Base-by-base conservation (phyloP, 2,329 filamentous ascomycete species). In the Alternaria gansuensis region DNA sequence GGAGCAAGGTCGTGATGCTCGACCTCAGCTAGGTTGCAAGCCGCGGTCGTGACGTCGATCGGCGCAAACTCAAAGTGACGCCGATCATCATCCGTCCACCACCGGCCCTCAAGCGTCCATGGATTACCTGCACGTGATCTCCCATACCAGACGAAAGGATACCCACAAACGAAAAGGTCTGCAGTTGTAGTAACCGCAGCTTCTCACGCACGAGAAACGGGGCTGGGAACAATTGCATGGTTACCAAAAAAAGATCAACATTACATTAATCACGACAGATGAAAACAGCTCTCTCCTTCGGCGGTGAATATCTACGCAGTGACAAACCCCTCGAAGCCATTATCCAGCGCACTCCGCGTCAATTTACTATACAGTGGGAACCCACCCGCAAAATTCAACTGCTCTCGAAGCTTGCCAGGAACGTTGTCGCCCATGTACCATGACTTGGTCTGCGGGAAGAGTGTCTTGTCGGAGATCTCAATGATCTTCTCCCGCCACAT, bases 351-450 rank as follows among this genome's bases (percentile, higher is more conserved):
- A 39, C 69, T 74, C 45, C 78, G 69, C 53, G 76, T 77, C 63
- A 79, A 69, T 59, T 77, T 70, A 59, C 75, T 74, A 40, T 82
- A 81, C 60, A 75, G 26, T 1, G 77, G 76, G 43, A 79, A 72
- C 0, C 80, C 80, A 6, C 80, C 80, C 9, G 79, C 72, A 64
- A 76, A 82, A 46, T 77, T 81, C 48, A 82, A 66, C 56, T 80
- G 80, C 68, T 82, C 80, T 14, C 77, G 72, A 10, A 75, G 70
- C 71, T 81, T 82, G 11, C 81, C 81, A 1, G 80, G 80, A 9
- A 82, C 73, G 43, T 82, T 82, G 11, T 77, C 78, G 6, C 77
- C 76, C 77, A 78, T 79, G 50, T 82, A 82, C 80, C 78, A 81
- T 6, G 71, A 75, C 26, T 78, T 75, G 0, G 77, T 77, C 26